These are phyloP conservation scores for Rosa hybrid DNA, from an alignment of 331 rosid species.

Conservation along the genomic window DNA sequence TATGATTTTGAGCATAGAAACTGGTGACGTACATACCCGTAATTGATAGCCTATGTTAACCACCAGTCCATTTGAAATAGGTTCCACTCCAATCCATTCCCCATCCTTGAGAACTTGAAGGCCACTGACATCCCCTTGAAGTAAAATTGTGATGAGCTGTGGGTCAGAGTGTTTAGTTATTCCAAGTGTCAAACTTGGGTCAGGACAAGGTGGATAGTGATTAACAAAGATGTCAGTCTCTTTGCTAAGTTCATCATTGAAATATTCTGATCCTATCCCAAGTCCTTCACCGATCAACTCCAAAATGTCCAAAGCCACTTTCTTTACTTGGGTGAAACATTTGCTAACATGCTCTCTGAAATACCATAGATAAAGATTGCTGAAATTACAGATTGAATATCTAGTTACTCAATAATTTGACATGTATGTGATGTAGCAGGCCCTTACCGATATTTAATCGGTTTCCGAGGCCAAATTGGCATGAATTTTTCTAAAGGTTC, in stretches of 20 bases:
- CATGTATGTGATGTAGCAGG: background rate
- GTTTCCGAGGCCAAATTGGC: conserved; percentile 23
- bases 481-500: conserved; percentile 28
- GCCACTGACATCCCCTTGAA: conserved; percentile 18
- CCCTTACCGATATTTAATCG: conserved; percentile 14
- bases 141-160: conserved; percentile 12
- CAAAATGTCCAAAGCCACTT: conserved; percentile 4
- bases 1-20: background rate
- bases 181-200: conserved; percentile 21
- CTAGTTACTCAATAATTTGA: background rate
- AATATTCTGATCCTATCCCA: background rate
- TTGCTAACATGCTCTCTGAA: conserved; percentile 13
- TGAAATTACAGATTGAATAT: background rate
- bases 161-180: conserved; percentile 15
- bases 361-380: background rate
- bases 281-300: conserved; percentile 22
- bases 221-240: background rate
- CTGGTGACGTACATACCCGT: background rate
- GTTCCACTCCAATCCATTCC: conserved; percentile 20
- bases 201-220: conserved; percentile 11
- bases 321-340: background rate
- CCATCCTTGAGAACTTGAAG: conserved; percentile 21
- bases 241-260: conserved; percentile 9
- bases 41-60: conserved; percentile 9
- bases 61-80: conserved; percentile 17